A percentile compares a stretch with the other conserved stretches of the same genome.
phyloP scores from a whole-genome alignment of 2,329 filamentous ascomycete genomes.

The Bipolaris zeicola region DNA sequence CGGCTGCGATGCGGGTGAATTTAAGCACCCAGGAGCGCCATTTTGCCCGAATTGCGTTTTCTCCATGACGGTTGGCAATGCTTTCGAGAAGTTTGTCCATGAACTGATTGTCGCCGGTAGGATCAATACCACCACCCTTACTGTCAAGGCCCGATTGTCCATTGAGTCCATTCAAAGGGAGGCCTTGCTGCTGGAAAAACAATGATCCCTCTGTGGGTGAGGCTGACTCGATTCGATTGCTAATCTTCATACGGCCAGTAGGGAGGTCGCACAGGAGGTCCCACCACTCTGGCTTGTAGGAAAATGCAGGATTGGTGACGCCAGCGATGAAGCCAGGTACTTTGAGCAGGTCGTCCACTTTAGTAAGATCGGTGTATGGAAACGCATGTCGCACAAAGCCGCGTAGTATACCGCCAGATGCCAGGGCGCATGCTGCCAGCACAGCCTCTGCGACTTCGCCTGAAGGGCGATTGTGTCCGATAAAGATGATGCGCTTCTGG shows the following conservation, averaged over 20 bases:
- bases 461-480: constrained; percentile 93
- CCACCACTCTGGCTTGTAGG: constrained; percentile 97
- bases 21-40: constrained; percentile 95
- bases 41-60: constrained; percentile 87
- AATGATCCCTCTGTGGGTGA: constrained; percentile 81
- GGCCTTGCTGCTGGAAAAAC: constrained; percentile 79
- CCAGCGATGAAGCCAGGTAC: constrained; percentile 98
- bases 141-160: constrained; percentile 35
- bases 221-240: constrained; percentile 80
- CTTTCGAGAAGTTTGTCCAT: constrained; percentile 85
- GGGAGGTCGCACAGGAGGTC: constrained; percentile 93
- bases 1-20: constrained; percentile 88
- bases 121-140: constrained; percentile 58
- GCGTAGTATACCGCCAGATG: constrained; percentile 86
- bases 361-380: constrained; percentile 96
- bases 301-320: constrained; percentile 96
- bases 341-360: constrained; percentile 93
- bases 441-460: constrained; percentile 98
- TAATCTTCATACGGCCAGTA: constrained; percentile 92
- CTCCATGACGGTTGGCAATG: constrained; percentile 81
- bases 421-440: constrained; percentile 91
- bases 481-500: constrained; percentile 93
- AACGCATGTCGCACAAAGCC: constrained; percentile 97
- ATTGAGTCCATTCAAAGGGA: constrained; percentile 34
- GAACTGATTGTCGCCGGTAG: constrained; percentile 86